Conservation (phyloP, 768 basidiomycete genomes). For the Trametes coccinea region DNA sequence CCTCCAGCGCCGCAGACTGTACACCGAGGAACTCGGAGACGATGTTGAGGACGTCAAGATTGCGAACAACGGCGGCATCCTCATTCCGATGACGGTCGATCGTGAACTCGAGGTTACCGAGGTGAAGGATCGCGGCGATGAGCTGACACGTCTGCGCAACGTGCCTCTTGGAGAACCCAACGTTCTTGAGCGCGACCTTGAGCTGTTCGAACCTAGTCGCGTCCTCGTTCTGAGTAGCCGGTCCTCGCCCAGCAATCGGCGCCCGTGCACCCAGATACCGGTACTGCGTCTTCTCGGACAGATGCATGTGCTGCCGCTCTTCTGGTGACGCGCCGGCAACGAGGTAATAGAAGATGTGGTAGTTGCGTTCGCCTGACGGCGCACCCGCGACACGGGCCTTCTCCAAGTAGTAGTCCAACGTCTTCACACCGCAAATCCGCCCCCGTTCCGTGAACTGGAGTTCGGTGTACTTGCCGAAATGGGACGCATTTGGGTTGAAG, state of each 20-base stretch:
- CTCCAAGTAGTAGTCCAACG: conserved; percentile 95
- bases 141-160: conserved; percentile 96
- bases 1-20: conserved; percentile 67
- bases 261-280: conserved; percentile 73
- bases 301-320: conserved; percentile 84
- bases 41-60: conserved; percentile 75
- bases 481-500: conserved; percentile 93
- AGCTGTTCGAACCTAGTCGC: conserved; percentile 89
- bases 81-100: conserved; percentile 82
- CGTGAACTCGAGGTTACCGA: conserved; percentile 93
- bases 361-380: conserved; percentile 91
- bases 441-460: conserved; percentile 95
- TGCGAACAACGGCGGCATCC: conserved; percentile 91
- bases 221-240: conserved; percentile 71
- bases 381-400: conserved; percentile 84
- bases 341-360: conserved; percentile 98
- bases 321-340: conserved; percentile 87
- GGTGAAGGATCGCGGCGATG: conserved; percentile 91
- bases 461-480: conserved; percentile 97
- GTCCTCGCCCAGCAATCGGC: conserved; percentile 27
- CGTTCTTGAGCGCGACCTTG: conserved; percentile 89
- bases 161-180: conserved; percentile 91
- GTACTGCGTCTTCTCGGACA: conserved; percentile 79
- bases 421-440: conserved; percentile 86
- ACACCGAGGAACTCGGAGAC: conserved; percentile 94